Base-by-base conservation (phyloP, 2,329 filamentous ascomycete genomes). In the Fusarium hostae region DNA sequence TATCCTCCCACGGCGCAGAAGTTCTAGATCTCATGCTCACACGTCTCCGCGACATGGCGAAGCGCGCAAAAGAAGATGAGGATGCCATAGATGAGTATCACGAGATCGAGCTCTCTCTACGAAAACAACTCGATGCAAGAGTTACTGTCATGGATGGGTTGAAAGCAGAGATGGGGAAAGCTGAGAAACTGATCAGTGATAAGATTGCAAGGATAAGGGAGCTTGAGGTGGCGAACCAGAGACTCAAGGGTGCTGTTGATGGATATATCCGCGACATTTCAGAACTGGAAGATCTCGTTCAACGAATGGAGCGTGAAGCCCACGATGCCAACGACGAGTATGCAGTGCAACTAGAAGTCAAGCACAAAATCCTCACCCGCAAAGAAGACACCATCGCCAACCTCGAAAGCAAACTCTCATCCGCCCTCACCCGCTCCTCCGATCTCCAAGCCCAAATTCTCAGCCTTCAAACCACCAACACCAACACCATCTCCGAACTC, bases 61-160 rank as follows among this genome's bases (percentile, higher is more conserved):
- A 81, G 45, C 82, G 81, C 58, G 81, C 79, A 12, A 83, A 81
- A 32, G 85, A 87, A 51, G 82, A 83, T 43, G 88, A 90, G 51
- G 83, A 83, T n/a, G 78, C 81, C 32, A 86, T 91, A 37, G 88
- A 90, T 75, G 87, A 90, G 78, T 89, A 89, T 78, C 88, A 88
- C 75, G 83, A 84, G 26, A 84, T 87, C 9, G 88, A 90, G 79
- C 78, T 82, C 1, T 86, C 85, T 1, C 81, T 91, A 16, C 84
- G 88, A 3, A 84, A 87, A 68, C 88, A 91, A 73, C 84, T 91
- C 6, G 81, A 83, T 13, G 84, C 86, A 0, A 83, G 88, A 1
- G 85, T 88, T 1, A 82, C 83, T 0, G 86, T 84, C 22, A 86
- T 87, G 82, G 85, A 87, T 35, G 79, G 77, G 1, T 78, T 89